phyloP scores from a whole-genome alignment of 2,329 filamentous ascomycete species.

The Calonectria pauciramosa region DNA sequence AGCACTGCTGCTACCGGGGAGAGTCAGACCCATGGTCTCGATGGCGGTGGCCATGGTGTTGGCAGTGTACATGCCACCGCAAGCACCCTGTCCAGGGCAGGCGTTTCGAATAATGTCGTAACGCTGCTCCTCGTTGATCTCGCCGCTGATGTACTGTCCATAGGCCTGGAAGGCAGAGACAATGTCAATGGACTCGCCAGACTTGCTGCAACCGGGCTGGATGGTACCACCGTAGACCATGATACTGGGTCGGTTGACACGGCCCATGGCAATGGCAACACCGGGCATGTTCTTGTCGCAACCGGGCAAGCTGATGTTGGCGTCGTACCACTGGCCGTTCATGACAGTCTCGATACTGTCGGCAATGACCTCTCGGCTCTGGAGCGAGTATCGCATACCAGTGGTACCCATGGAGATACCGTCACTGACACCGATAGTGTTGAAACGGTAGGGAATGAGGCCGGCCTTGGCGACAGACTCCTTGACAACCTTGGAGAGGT shows the following conservation, averaged over 20 bases:
- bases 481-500: slow-evolving; percentile 83
- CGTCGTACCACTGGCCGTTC: slow-evolving; percentile 99
- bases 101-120: slow-evolving; percentile 96
- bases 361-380: slow-evolving; percentile 96
- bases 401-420: slow-evolving; percentile 98
- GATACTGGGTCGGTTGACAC: slow-evolving; percentile 92
- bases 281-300: slow-evolving; percentile 99
- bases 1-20: slow-evolving; percentile 86
- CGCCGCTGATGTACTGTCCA: slow-evolving; percentile 91
- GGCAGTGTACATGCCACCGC: slow-evolving; percentile 92
- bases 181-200: slow-evolving; percentile 87
- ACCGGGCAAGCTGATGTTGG: slow-evolving; percentile 94
- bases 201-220: slow-evolving; percentile 86
- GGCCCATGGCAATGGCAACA: slow-evolving; percentile 92
- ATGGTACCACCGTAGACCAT: slow-evolving; percentile 99
- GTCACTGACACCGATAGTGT: slow-evolving; percentile 98
- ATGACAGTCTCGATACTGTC: slow-evolving; percentile 99
- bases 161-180: slow-evolving; percentile 99
- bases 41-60: slow-evolving; percentile 95
- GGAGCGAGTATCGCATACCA: slow-evolving; percentile 95
- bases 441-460: slow-evolving; percentile 96
- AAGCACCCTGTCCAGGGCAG: slow-evolving; percentile 77
- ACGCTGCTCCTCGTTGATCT: slow-evolving; percentile 91
- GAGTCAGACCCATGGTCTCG: slow-evolving; percentile 89
- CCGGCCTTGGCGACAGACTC: slow-evolving; percentile 76